Evolutionary conservation across 2,329 filamentous ascomycete species (phyloP), one percentile per base, ranked within the genome.

Genomic region (Aspergillus tubingensis): DNA sequence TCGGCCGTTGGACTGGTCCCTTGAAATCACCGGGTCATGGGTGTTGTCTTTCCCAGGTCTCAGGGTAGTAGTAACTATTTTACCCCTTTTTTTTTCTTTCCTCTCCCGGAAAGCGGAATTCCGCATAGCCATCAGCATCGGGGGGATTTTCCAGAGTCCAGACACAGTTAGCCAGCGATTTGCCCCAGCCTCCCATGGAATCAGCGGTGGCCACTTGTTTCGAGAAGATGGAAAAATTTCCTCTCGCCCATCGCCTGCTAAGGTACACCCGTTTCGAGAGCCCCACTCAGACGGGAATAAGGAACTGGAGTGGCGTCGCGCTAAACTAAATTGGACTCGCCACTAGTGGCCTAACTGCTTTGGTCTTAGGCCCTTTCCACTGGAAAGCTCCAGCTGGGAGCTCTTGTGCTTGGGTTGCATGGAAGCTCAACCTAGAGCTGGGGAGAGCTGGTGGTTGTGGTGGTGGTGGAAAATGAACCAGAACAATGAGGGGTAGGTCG

Each of bases 241-340:
- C 53, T 30, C 50, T 55, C 49, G 49, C 21, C 25, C 32, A 43
- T 61, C 17, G 49, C 23, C 43, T 38, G 43, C 43, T 36, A 36
- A 32, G 41, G 61, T 58, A 54, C 51, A 50, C 47, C 47, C 59
- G 64, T 57, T 62, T 65, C 61, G 57, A 58, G 25, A 62, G 61
- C 52, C 53, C 59, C 58, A 62, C 65, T 56, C 41, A 58, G 57
- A 64, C 63, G 63, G 65, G 63, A 66, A 66, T 63, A 66, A 66
- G 62, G 64, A 66, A 65, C 62, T 63, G 63, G 54, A 67, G 65
- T 67, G 65, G 65, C 64, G 65, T 62, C 48, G 54, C 58, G 59
- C 62, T 64, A 65, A 64, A 61, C 54, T 63, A 64, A 62, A 58
- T 51, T 50, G 62, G 49, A 55, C 64, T 67, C 53, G 60, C 63